These are phyloP conservation scores for Platanthera zijinensis DNA, from an alignment of 106 monocot genomes.

Conservation along the genomic window DNA sequence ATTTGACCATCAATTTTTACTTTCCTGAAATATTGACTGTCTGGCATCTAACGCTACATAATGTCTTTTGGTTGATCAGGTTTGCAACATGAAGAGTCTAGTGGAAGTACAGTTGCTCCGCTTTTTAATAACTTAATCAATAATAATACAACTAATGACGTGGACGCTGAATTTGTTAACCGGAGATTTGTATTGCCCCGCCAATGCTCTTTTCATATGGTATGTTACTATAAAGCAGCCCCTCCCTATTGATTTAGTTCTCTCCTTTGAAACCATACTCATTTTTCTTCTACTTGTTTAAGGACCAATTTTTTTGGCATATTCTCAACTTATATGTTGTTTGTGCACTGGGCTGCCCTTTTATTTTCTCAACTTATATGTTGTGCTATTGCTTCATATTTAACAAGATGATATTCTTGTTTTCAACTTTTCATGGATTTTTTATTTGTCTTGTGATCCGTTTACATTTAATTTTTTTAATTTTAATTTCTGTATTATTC, in stretches of 20 bases:
- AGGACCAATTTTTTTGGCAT: neutral
- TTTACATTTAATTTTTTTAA: neutral
- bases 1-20: neutral
- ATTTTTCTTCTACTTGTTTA: neutral
- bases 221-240: constrained; percentile 14
- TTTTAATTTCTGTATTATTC: neutral
- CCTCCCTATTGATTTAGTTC: neutral
- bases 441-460: neutral
- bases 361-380: neutral
- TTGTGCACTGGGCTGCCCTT: no score
- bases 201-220: constrained; percentile 67
- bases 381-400: neutral
- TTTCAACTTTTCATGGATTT: neutral
- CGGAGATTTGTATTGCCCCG: constrained; percentile 55
- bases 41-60: neutral
- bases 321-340: neutral
- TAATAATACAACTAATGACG: constrained; percentile 45
- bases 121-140: constrained; percentile 50
- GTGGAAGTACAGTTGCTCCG: constrained; percentile 19
- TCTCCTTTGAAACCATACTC: neutral
- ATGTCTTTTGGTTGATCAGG: constrained; percentile 22
- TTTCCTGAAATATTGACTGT: neutral
- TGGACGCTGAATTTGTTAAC: constrained; percentile 53
- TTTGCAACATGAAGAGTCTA: constrained; percentile 5
- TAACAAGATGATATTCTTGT: neutral